Conservation (phyloP, 306 rosid genomes). For the Quercus suber region DNA sequence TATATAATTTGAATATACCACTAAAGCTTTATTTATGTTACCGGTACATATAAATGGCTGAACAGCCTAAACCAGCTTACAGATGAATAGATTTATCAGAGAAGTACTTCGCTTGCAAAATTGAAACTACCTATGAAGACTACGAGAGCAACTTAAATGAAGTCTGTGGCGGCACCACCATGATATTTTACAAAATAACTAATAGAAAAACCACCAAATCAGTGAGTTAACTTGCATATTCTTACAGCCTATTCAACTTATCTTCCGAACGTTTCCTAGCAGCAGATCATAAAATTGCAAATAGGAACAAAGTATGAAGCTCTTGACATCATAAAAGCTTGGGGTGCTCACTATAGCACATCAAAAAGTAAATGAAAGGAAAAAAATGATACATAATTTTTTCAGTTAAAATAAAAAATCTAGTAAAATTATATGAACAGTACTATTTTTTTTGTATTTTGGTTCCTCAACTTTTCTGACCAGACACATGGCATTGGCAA, state of each 20-base stretch:
- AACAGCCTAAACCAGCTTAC: too few species aligned
- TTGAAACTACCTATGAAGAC: background rate
- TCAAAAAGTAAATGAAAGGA: background rate
- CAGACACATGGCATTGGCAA: background rate
- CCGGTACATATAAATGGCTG: too few species aligned
- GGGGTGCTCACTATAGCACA: background rate
- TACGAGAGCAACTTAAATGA: background rate
- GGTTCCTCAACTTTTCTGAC: background rate
- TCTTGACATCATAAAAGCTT: background rate
- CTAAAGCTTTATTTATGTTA: too few species aligned
- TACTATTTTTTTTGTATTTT: background rate
- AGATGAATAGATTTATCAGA: background rate
- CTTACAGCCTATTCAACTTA: too few species aligned
- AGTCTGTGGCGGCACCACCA: background rate
- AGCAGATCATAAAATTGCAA: constrained; percentile 1
- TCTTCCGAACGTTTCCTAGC: background rate
- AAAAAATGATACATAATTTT: background rate
- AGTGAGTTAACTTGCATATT: background rate
- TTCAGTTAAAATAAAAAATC: background rate
- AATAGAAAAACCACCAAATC: background rate
- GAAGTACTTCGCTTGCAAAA: background rate
- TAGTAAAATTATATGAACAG: background rate
- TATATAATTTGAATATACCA: too few species aligned
- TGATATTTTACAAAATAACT: background rate
- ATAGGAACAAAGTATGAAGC: background rate